Conservation (phyloP, 1,139 yeast species). For the Geotrichum aggregatum region DNA sequence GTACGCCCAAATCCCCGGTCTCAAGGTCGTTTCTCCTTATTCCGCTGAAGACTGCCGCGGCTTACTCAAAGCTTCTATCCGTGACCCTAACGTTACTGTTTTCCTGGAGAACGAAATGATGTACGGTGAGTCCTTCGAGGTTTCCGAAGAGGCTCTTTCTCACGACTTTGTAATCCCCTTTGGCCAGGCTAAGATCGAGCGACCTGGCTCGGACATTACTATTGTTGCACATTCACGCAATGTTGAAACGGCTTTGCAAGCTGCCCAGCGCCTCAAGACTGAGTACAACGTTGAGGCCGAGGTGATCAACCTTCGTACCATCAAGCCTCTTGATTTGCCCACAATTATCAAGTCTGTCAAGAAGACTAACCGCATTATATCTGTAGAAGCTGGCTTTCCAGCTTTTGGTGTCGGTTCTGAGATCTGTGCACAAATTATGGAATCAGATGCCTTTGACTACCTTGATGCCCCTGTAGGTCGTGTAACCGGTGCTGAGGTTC, state of each 20-base stretch:
- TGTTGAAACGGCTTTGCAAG: constrained; percentile 77
- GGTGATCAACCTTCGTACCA: constrained; percentile 91
- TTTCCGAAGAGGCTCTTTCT: constrained; percentile 82
- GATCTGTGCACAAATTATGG: constrained; percentile 96
- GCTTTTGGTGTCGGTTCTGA: constrained; percentile 98
- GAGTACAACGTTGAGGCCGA: constrained; percentile 87
- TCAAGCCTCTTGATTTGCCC: constrained; percentile 92
- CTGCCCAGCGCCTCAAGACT: constrained; percentile 81
- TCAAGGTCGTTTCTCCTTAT: constrained; percentile 93
- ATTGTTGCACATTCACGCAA: constrained; percentile 89
- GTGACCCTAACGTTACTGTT: constrained; percentile 97
- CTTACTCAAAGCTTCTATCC: constrained; percentile 87
- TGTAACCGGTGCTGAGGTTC: constrained; percentile 98
- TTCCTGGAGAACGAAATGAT: constrained; percentile 93
- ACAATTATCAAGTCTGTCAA: constrained; percentile 82
- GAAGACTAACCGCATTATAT: constrained; percentile 93
- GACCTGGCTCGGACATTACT: constrained; percentile 85
- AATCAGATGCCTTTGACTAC: constrained; percentile 96
- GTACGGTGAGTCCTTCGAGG: constrained; percentile 87
- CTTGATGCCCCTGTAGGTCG: constrained; percentile 98
- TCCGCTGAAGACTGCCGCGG: constrained; percentile 97
- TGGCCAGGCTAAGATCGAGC: constrained; percentile 93
- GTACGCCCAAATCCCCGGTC: constrained; percentile 98
- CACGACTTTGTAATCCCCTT: constrained; percentile 89
- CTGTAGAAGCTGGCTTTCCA: constrained; percentile 98